Conservation (phyloP, 2,329 filamentous ascomycete genomes). For the Didymellaceae sp. region DNA sequence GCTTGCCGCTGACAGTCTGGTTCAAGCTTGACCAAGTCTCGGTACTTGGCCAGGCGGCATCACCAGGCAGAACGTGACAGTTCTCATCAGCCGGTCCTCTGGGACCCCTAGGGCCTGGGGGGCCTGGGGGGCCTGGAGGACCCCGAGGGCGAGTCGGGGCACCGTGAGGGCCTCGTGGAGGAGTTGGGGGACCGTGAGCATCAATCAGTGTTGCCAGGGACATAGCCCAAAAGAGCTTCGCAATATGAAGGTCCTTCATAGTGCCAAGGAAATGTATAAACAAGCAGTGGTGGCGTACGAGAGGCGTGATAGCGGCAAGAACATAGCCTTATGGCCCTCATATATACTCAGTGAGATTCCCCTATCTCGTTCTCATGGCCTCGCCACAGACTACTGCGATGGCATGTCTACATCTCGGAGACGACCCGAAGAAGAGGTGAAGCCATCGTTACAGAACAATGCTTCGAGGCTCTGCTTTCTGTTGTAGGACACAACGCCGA, state of each 20-base stretch:
- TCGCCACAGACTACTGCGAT: slow-evolving; percentile 14
- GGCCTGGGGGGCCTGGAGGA: background rate
- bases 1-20: slow-evolving; percentile 45
- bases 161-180: background rate
- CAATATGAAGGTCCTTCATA: slow-evolving; percentile 20
- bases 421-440: slow-evolving; percentile 13
- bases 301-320: slow-evolving; percentile 7
- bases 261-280: background rate
- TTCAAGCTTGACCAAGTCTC: slow-evolving; percentile 47
- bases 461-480: slow-evolving; percentile 14
- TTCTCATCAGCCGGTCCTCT: no score
- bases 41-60: slow-evolving; percentile 46
- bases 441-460: no score
- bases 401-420: slow-evolving; percentile 10
- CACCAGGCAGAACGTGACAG: slow-evolving; percentile 35
- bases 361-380: slow-evolving; percentile 5
- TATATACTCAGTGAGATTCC: slow-evolving; percentile 12
- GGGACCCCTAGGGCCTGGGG: background rate
- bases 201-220: slow-evolving; percentile 10
- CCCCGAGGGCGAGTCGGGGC: background rate
- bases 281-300: slow-evolving; percentile 1
- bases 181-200: background rate
- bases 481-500: slow-evolving; percentile 15
- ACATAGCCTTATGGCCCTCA: slow-evolving; percentile 5
- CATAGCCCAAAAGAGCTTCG: slow-evolving; percentile 17